A percentile compares a stretch with the other conserved stretches of the same genome.
phyloP scores from a whole-genome alignment of 2,329 filamentous ascomycete genomes.

The Aureobasidium namibiae region DNA sequence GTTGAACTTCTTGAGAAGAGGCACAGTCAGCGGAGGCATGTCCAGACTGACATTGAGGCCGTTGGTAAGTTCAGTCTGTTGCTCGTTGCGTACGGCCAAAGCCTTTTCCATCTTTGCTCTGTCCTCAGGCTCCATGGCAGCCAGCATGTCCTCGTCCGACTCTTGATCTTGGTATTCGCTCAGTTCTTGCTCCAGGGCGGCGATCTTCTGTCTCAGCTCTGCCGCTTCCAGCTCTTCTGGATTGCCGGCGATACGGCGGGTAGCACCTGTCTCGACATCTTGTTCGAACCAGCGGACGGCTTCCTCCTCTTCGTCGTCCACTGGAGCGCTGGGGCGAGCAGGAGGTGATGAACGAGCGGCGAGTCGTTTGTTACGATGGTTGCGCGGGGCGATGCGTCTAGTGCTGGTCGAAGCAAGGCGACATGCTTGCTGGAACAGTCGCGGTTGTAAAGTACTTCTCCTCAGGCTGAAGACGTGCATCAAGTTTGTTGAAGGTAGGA shows the following conservation, averaged over 20 bases:
- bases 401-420: slow-evolving; percentile 13
- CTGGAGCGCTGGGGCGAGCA: too few species aligned
- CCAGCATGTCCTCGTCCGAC: slow-evolving; percentile 15
- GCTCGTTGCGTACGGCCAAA: slow-evolving; percentile 6
- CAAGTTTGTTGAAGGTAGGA: not conserved
- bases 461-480: slow-evolving; percentile 16
- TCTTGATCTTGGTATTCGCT: slow-evolving; percentile 12
- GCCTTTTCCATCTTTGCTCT: slow-evolving; percentile 13
- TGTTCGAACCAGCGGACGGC: slow-evolving; percentile 17
- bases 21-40: slow-evolving; percentile 9
- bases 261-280: slow-evolving; percentile 16
- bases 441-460: slow-evolving; percentile 14
- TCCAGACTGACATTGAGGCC: slow-evolving; percentile 14
- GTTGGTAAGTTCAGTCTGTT: not conserved
- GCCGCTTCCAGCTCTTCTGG: slow-evolving; percentile 16
- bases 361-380: not conserved
- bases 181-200: slow-evolving; percentile 15
- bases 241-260: slow-evolving; percentile 13
- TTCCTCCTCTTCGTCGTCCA: slow-evolving; percentile 8
- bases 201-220: slow-evolving; percentile 16
- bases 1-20: slow-evolving; percentile 15
- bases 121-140: slow-evolving; percentile 13
- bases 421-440: slow-evolving; percentile 17
- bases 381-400: not conserved
- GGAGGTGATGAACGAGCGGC: not conserved